Base-by-base conservation (phyloP, 2,329 filamentous ascomycete species). In the Bipolaris zeicola region DNA sequence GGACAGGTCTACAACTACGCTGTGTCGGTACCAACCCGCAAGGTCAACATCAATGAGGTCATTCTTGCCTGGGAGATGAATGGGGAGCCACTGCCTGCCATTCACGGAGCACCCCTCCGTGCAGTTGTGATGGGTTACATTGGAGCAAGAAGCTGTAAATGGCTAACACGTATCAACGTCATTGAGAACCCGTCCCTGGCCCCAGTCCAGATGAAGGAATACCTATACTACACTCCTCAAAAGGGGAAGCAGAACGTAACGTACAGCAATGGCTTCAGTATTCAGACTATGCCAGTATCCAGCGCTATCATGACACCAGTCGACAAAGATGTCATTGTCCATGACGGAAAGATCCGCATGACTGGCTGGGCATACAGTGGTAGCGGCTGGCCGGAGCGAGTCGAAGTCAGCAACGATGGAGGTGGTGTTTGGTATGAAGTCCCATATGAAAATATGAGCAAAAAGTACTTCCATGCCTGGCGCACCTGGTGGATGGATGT, bases 11-110 rank as follows among this genome's bases (percentile, higher is more conserved):
- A 83, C 76, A 91, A 91, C 71, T 91, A 90, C 64, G 79, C 83
- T 18, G 86, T 90, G 45, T 85, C 81, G 13, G 85, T 90, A 0
- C 88, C 89, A 0, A 87, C 82, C 78, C 81, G 82, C 6, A 91
- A 91, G 72, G 87, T 89, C 44, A 87, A 86, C 62, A 76, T 80
- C 7, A 83, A 88, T 60, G 86, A 90, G 65, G 88, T 90, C 0
- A 77, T 90, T 47, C 78, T 90, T 0, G 85, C 84, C 0, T 90
- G 87, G 86, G 85, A 89, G 65, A 90, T 90, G 88, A 90, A 90
- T 61, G 87, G 84, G 5, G 77, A 88, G 58, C 80, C 80, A 0
- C 77, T 90, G 0, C 88, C 87, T 0, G 80, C 79, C 10, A 89
- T 89, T 56, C 88, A 90, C 57, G 88, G 88, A 0, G 87, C 80